Percentiles rank a stretch among this genome's conserved stretches.
These are phyloP conservation scores for Isatis tinctoria DNA, from an alignment of 345 rosid species.

Conservation along the genomic window DNA sequence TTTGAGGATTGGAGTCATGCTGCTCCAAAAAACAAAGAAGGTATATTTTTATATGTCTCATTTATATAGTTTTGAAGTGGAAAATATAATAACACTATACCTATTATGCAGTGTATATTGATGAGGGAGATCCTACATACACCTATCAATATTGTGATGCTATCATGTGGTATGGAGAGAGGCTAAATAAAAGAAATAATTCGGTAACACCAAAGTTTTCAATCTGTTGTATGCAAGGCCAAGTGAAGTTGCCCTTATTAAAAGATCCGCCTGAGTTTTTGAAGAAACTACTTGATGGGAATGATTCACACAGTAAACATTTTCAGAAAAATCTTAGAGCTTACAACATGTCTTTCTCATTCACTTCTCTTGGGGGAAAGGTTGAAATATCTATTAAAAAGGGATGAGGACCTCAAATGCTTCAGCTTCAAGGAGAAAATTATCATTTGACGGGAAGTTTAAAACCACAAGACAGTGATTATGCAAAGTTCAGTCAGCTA, in stretches of 20 bases:
- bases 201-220: background rate
- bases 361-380: too few species aligned
- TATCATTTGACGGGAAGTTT: background rate
- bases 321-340: background rate
- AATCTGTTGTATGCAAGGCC: background rate
- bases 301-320: background rate
- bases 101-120: background rate
- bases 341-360: too few species aligned
- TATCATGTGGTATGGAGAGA: background rate
- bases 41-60: too few species aligned
- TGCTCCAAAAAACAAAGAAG: too few species aligned
- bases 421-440: background rate
- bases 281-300: background rate
- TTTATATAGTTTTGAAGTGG: too few species aligned
- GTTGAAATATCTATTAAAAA: too few species aligned
- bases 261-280: background rate
- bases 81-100: too few species aligned
- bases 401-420: too few species aligned
- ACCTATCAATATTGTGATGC: background rate
- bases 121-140: background rate
- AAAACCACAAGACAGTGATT: fast-evolving
- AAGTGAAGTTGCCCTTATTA: background rate
- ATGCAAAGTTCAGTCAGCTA: background rate
- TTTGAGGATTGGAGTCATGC: too few species aligned
- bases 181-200: background rate